Evolutionary conservation across 306 rosid species (phyloP).

Genomic region (Gastrolobium bilobum): DNA sequence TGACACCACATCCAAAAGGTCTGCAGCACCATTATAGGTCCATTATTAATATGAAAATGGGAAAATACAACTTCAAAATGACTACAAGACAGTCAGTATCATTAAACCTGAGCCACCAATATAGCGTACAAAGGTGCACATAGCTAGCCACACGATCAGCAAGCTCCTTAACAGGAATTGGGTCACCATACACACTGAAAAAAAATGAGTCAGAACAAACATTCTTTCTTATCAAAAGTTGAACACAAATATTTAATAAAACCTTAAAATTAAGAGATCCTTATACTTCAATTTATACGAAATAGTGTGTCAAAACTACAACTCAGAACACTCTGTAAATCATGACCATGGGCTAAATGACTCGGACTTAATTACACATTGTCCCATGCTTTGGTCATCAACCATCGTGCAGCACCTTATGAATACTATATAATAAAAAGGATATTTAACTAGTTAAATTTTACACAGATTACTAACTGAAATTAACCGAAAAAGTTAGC

Average conservation of each 20-base stretch:
- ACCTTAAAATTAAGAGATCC: background rate
- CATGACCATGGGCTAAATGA: conserved; percentile 14
- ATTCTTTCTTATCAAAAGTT: conserved; percentile 26
- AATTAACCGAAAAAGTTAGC: conserved; percentile 17
- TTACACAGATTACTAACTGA: background rate
- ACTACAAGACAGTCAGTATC: conserved; percentile 13
- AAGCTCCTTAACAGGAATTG: conserved; percentile 92
- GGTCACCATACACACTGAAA: conserved; percentile 87
- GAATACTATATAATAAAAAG: background rate
- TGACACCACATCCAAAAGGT: conserved; percentile 99
- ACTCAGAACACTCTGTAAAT: background rate
- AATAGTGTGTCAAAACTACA: conserved; percentile 15
- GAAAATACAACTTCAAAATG: conserved; percentile 40
- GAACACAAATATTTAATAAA: conserved; percentile 39
- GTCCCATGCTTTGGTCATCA: conserved; percentile 7
- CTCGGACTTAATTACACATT: conserved; percentile 21
- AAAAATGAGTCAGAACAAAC: conserved; percentile 38
- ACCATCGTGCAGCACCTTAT: background rate
- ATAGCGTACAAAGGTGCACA: conserved; percentile 96
- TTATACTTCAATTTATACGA: conserved; percentile 14
- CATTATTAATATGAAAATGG: conserved; percentile 36
- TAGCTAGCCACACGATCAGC: conserved; percentile 98
- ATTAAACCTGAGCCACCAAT: conserved; percentile 98
- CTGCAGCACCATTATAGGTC: conserved; percentile 59
- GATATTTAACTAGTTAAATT: conserved; percentile 8